These are phyloP conservation scores for Fabrea salina DNA, from an alignment of 169 alveolate species.

Conservation along the genomic window DNA sequence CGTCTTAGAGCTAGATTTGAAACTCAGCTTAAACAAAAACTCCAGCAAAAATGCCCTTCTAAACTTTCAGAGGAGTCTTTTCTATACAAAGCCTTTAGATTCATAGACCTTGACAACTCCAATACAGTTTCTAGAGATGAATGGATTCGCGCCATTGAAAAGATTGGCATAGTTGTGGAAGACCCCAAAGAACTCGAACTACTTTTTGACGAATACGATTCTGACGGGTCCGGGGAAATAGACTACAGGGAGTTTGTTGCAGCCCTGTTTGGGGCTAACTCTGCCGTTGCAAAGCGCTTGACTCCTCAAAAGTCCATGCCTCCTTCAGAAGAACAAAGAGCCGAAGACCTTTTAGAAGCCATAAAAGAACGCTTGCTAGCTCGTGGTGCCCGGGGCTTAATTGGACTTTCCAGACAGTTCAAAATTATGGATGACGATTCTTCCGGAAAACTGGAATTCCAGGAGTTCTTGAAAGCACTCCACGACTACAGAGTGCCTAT, in stretches of 20 bases:
- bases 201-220: conserved; percentile 51
- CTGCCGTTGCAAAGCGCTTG: neutral
- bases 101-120: conserved; percentile 66
- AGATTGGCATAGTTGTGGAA: conserved; percentile 56
- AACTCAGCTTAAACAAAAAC: conserved; percentile 64
- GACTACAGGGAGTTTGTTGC: conserved; percentile 35
- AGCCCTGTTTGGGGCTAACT: conserved; percentile 34
- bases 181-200: conserved; percentile 42
- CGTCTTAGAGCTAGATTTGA: conserved; percentile 40
- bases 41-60: conserved; percentile 56
- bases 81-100: conserved; percentile 61
- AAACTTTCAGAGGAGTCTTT: conserved; percentile 52
- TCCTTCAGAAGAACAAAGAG: neutral
- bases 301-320: neutral
- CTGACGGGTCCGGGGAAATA: conserved; percentile 45
- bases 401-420: neutral
- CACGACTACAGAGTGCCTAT: neutral
- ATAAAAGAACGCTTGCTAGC: neutral
- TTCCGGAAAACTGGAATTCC: conserved; percentile 52
- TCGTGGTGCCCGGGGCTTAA: conserved; percentile 17
- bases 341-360: neutral
- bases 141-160: conserved; percentile 66
- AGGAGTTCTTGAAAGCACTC: conserved; percentile 41
- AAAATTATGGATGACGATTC: conserved; percentile 41
- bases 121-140: conserved; percentile 59